Conservation (phyloP, 1,284 basidiomycete species). For the Boletus hoseneyae region DNA sequence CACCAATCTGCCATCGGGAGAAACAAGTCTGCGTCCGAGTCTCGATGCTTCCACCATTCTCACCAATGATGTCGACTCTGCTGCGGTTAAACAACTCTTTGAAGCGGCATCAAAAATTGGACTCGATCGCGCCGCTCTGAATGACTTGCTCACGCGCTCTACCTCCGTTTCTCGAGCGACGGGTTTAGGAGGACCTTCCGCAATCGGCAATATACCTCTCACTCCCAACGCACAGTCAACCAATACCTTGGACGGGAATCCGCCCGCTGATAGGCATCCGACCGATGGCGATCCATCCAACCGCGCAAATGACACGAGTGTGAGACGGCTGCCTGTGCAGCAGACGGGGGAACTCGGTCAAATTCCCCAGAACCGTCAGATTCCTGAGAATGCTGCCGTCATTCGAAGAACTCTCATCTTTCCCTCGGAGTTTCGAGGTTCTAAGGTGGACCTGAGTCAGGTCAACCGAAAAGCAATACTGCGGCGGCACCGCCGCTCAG, state of each 20-base stretch:
- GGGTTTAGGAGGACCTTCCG: slow-evolving; percentile 41
- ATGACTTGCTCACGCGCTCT: slow-evolving; percentile 66
- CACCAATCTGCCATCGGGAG: slow-evolving; percentile 8
- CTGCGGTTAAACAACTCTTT: slow-evolving; percentile 63
- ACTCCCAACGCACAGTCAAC: slow-evolving; percentile 16
- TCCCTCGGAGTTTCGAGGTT: slow-evolving; percentile 58
- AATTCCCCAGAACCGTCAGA: slow-evolving; percentile 39
- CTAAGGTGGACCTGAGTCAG: slow-evolving; percentile 50
- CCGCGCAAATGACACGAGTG: slow-evolving; percentile 33
- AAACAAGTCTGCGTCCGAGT: slow-evolving; percentile 23
- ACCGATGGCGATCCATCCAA: slow-evolving; percentile 35
- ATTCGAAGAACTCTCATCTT: slow-evolving; percentile 75
- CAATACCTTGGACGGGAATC: slow-evolving; percentile 21
- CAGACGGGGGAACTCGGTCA: slow-evolving; percentile 39
- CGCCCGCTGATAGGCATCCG: slow-evolving; percentile 33
- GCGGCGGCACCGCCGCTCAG: slow-evolving; percentile 50
- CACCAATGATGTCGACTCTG: slow-evolving; percentile 23
- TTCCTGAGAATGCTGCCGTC: slow-evolving; percentile 46
- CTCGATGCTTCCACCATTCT: slow-evolving; percentile 23
- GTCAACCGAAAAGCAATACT: slow-evolving; percentile 54
- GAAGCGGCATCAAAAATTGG: slow-evolving; percentile 72
- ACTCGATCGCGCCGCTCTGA: slow-evolving; percentile 65
- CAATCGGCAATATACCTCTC: slow-evolving; percentile 11
- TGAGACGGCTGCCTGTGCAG: slow-evolving; percentile 36
- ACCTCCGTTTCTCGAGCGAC: slow-evolving; percentile 57